Evolutionary conservation across 2,329 filamentous ascomycete species (phyloP), one percentile per base, ranked within the genome.

Genomic region (Fusarium aywerte): DNA sequence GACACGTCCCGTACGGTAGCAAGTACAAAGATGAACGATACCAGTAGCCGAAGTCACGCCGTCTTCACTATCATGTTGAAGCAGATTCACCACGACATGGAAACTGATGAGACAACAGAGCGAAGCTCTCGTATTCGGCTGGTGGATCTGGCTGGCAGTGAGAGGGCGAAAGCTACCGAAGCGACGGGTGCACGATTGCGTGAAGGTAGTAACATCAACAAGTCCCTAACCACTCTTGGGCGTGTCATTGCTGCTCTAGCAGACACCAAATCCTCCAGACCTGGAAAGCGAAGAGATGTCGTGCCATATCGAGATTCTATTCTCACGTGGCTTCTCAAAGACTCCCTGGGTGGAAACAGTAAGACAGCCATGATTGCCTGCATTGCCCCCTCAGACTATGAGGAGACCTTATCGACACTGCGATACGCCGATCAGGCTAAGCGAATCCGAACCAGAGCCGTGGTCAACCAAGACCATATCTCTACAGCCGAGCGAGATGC

Each of bases 331-430:
- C 85, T 99, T 5, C 85, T 99, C 67, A 98, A 98, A 77, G 96
- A 99, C 79, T 96, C 92, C 2, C 84, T 99, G 0, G 96, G 96
- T 13, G 96, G 96, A 55, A 99, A 99, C 84, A 95, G 90, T 75
- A 99, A 98, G 80, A 99, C 96, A 11, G 96, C 96, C 65, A 99
- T 99, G 96, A 97, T 99, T 73, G 96, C 96, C 10, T 98, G 96
- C 77, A 97, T 99, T 71, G 90, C 93, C 7, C 96, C 96, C 0
- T 90, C 92, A 1, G 96, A 99, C 80, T 98, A 99, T 76, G 96
- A 99, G 58, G 96, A 99, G 78, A 99, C 96, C 0, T 86, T 99
- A 2, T 97, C 93, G 4, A 99, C 96, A 1, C 87, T 99, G 13
- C 92, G 96, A 35, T 99, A 99, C 78, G 96, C 96, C 20, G 95